Base-by-base conservation (phyloP, 176 grass and related monocot genomes). In the Microstegium vimineum region DNA sequence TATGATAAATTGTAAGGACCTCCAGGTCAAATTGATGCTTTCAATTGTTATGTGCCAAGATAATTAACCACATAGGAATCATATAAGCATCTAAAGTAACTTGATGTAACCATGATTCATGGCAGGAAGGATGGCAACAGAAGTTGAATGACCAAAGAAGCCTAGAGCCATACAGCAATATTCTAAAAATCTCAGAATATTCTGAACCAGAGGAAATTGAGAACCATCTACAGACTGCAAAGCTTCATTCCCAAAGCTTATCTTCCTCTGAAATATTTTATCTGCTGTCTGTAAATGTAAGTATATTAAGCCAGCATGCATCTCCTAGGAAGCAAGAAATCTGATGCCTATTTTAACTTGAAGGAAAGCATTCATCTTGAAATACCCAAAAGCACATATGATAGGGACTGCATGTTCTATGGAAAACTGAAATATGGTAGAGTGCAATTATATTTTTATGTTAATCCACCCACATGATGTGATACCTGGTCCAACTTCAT, bases 271-370 rank as follows among this genome's bases (percentile, higher is more conserved):
- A 66, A 56, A 83, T 87, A 38, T 81, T 87, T 80, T 54, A 87
- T 74, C 76, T 90, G 79, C 84, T 87, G 5, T 84, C 89, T 68
- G 10, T 66, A 77, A 84, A 80, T 27, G 80, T 90, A 90, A 69
- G 84, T 79, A 81, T 81, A 28, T 51, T 15, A 68, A 80, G 2
- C 77, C 26, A 79, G 36, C 35, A 64, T n/a, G 54, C 30, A 74
- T 79, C 76, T 32, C 31, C 18, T 20, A 65, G 34, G 20, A 23
- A 7, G 6, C 20, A 10, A 32, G 31, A 49, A 23, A 74, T 74
- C 32, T 1, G 18, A 49, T 65, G 15, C 31, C 45, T 18, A 51
- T 27, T 75, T 75, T 15, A 66, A 62, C 41, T 75, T 49, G 15
- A 70, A 69, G 23, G 13, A 49, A 69, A 69, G 5, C 16, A 85